Evolutionary conservation across 2,329 filamentous ascomycete genomes (phyloP).

Genomic region (Neonectria sp.): DNA sequence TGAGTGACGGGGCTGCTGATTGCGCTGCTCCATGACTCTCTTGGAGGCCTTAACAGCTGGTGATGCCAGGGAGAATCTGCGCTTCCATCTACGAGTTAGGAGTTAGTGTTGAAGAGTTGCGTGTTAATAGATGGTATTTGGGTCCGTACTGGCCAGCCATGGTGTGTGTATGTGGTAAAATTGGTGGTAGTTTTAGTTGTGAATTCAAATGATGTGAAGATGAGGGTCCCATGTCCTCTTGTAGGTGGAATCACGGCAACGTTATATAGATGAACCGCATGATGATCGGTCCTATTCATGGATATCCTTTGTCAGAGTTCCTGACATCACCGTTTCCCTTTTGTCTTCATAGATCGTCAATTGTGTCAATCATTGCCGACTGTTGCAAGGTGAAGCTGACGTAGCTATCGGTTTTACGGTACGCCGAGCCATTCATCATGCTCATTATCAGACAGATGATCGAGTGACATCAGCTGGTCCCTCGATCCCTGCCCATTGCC

Average conservation of each 20-base stretch:
- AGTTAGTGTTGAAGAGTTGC: background rate
- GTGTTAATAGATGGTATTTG: background rate
- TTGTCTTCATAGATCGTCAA: background rate
- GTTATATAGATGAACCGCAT: slow-evolving; percentile 5
- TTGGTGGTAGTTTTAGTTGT: background rate
- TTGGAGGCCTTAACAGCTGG: slow-evolving; percentile 15
- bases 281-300: background rate
- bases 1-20: background rate
- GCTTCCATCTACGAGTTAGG: slow-evolving; percentile 12
- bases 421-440: background rate
- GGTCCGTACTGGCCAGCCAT: background rate
- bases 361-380: background rate
- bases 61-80: slow-evolving; percentile 19
- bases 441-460: background rate
- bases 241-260: background rate
- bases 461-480: background rate
- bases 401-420: too few species aligned
- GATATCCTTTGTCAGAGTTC: background rate
- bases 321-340: background rate
- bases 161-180: background rate
- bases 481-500: background rate
- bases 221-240: background rate
- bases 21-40: slow-evolving; percentile 10
- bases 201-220: too few species aligned
- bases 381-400: background rate